Conservation (phyloP, 345 rosid species). For the Eucalyptus lansdowneana region DNA sequence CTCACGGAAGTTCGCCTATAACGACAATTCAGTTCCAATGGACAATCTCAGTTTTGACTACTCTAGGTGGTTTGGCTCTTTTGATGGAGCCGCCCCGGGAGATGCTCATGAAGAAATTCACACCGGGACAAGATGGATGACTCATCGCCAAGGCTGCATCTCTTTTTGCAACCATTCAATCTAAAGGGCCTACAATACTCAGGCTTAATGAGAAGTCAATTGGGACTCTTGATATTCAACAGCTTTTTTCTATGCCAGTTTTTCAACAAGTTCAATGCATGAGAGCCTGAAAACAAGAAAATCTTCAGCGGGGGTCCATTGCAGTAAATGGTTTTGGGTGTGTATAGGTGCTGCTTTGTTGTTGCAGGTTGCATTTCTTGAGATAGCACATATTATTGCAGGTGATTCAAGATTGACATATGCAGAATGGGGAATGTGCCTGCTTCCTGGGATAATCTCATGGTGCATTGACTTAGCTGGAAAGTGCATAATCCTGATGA, state of each 20-base stretch:
- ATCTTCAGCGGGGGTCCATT: background rate
- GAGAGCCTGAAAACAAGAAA: background rate
- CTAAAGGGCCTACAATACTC: slow-evolving; percentile 4
- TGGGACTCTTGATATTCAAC: slow-evolving; percentile 6
- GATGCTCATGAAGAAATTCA: background rate
- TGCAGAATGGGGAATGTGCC: no score
- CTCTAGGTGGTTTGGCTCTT: background rate
- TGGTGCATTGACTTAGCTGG: no score
- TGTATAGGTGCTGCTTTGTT: background rate
- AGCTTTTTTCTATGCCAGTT: slow-evolving; percentile 6
- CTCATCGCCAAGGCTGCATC: background rate
- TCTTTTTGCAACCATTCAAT: slow-evolving; percentile 1
- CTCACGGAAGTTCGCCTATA: no score
- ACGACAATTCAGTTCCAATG: no score
- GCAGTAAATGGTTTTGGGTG: background rate
- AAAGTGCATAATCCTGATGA: no score
- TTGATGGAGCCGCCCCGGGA: no score
- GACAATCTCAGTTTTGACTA: background rate
- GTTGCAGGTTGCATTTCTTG: background rate
- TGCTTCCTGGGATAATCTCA: no score
- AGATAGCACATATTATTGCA: background rate
- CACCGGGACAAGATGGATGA: no score
- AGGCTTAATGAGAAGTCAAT: background rate
- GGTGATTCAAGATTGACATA: no score
- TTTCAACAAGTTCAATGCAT: slow-evolving; percentile 8